Evolutionary conservation across 2,329 filamentous ascomycete species (phyloP).

Genomic region (Cercospora zeae-maydis): DNA sequence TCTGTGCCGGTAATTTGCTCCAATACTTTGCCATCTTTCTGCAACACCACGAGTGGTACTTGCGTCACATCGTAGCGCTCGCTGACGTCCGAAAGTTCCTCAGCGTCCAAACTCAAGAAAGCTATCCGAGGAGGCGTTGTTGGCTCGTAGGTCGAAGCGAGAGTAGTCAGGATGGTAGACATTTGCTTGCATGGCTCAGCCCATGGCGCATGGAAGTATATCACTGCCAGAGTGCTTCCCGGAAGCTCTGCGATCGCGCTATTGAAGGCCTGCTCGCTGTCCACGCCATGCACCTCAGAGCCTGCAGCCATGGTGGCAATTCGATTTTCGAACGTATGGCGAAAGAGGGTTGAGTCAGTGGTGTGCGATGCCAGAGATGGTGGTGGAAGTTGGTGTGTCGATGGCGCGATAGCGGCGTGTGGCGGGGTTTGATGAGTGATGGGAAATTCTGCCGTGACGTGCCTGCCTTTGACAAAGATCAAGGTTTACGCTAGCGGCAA

Average conservation of each 20-base stretch:
- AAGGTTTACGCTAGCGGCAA: slow-evolving; percentile 1
- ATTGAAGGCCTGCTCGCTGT: slow-evolving; percentile 69
- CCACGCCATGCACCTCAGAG: slow-evolving; percentile 67
- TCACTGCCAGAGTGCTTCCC: slow-evolving; percentile 68
- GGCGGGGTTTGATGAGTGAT: slow-evolving; percentile 1
- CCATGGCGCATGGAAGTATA: slow-evolving; percentile 97
- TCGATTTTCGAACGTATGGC: neutral
- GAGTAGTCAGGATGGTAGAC: slow-evolving; percentile 76
- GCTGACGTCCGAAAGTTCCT: slow-evolving; percentile 86
- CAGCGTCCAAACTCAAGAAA: slow-evolving; percentile 90
- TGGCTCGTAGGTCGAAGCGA: slow-evolving; percentile 79
- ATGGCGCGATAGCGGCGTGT: neutral
- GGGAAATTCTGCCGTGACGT: slow-evolving; percentile 7
- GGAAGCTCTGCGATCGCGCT: slow-evolving; percentile 64
- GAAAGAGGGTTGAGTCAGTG: neutral
- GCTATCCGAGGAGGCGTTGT: slow-evolving; percentile 62
- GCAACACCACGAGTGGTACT: slow-evolving; percentile 84
- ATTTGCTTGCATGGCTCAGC: slow-evolving; percentile 94
- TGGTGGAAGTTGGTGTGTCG: neutral
- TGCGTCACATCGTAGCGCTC: slow-evolving; percentile 92
- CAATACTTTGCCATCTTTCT: slow-evolving; percentile 69
- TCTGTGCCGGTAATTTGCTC: slow-evolving; percentile 89
- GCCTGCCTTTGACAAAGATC: neutral
- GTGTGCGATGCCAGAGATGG: neutral
- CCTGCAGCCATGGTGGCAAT: slow-evolving; percentile 24